phyloP scores from a whole-genome alignment of 2,329 filamentous ascomycete species.

The Ophiostoma tasmaniense region DNA sequence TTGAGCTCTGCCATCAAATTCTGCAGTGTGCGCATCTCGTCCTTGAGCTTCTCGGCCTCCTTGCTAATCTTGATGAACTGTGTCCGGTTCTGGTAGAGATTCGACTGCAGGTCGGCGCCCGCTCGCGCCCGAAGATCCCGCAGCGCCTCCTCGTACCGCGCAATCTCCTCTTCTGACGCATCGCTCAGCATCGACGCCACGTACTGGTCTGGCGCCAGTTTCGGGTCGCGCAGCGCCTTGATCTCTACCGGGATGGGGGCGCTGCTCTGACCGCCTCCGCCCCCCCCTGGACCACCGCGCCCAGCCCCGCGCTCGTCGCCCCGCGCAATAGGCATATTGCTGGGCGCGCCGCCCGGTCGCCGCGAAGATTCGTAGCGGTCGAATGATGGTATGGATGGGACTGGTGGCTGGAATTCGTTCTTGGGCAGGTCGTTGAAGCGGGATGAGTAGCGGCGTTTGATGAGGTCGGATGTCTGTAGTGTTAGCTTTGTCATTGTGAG shows the following conservation, averaged over 20 bases:
- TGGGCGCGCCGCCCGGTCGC: slow-evolving; percentile 34
- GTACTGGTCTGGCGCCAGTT: slow-evolving; percentile 70
- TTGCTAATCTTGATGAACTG: slow-evolving; percentile 99
- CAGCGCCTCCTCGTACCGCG: slow-evolving; percentile 67
- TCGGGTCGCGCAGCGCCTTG: slow-evolving; percentile 70
- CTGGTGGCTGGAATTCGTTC: slow-evolving; percentile 64
- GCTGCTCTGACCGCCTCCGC: slow-evolving; percentile 19
- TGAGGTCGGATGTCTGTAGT: slow-evolving; percentile 64
- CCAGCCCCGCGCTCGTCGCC: slow-evolving; percentile 25
- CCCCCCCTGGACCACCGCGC: slow-evolving; percentile 8
- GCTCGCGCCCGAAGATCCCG: slow-evolving; percentile 70
- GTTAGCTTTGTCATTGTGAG: neutral
- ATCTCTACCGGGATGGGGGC: slow-evolving; percentile 60
- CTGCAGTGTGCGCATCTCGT: slow-evolving; percentile 84
- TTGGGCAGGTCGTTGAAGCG: slow-evolving; percentile 75
- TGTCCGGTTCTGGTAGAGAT: slow-evolving; percentile 91
- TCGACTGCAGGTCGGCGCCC: slow-evolving; percentile 80
- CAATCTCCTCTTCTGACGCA: slow-evolving; percentile 79
- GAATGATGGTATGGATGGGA: slow-evolving; percentile 58
- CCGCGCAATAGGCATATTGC: slow-evolving; percentile 46
- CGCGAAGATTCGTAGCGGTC: slow-evolving; percentile 46
- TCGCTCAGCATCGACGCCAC: slow-evolving; percentile 67
- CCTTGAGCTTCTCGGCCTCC: slow-evolving; percentile 94
- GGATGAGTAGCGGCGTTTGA: slow-evolving; percentile 90
- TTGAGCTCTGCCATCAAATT: slow-evolving; percentile 91